Conservation (phyloP, 805 yeast genomes). For the Wickerhamiella spandovensis region DNA sequence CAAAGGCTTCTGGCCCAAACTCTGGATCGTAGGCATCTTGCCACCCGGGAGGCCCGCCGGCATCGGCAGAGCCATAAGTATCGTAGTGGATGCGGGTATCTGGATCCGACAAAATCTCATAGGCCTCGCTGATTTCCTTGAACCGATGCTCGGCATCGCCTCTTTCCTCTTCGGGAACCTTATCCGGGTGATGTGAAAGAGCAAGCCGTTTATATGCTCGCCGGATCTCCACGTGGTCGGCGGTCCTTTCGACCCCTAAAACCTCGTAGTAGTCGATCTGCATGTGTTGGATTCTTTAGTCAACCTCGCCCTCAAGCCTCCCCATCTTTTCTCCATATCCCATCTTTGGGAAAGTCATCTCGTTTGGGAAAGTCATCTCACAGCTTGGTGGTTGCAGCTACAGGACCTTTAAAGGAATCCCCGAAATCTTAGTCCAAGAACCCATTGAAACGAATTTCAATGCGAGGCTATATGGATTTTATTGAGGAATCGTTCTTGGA, state of each 20-base stretch:
- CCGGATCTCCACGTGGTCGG: constrained; percentile 60
- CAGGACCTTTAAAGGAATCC: too few relatives aligned
- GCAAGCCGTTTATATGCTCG: constrained; percentile 80
- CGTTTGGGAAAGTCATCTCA: too few relatives aligned
- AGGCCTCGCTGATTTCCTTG: constrained; percentile 76
- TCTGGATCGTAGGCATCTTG: constrained; percentile 30
- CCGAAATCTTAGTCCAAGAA: not conserved
- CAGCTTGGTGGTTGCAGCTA: not conserved
- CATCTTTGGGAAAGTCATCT: too few relatives aligned
- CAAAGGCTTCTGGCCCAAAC: constrained; percentile 63
- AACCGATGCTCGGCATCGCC: constrained; percentile 63
- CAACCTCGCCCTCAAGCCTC: not conserved
- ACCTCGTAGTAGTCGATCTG: constrained; percentile 39
- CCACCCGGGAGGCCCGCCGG: constrained; percentile 26
- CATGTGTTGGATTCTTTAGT: constrained; percentile 3
- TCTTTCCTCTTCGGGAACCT: constrained; percentile 54
- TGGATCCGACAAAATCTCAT: constrained; percentile 66
- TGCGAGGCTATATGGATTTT: constrained; percentile 82
- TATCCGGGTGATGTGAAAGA: constrained; percentile 77
- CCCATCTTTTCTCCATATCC: not conserved
- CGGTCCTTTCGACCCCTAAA: constrained; percentile 53
- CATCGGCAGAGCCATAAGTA: constrained; percentile 22
- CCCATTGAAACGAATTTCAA: constrained; percentile 18
- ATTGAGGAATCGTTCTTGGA: constrained; percentile 58
- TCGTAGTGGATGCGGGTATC: constrained; percentile 25